Base-by-base conservation (phyloP, 2,329 filamentous ascomycete species). In the Waltergamsia citrina region DNA sequence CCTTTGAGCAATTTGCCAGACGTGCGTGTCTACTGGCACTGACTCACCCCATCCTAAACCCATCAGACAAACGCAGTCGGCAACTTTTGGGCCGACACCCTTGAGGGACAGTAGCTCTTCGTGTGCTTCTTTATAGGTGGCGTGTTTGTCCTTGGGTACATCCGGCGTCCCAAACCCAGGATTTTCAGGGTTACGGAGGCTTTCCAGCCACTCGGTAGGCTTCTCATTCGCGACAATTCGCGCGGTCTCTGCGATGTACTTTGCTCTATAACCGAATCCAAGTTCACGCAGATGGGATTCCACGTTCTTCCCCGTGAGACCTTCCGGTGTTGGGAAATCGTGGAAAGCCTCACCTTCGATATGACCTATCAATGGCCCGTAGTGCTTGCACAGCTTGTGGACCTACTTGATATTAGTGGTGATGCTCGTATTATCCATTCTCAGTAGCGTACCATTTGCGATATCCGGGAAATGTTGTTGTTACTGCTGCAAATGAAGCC, bases 401-500 rank as follows among this genome's bases (percentile, higher is more conserved):
- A 90, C 74, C 75, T 80, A 36, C 7, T n/a, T n/a, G n/a, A n/a
- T n/a, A n/a, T n/a, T n/a, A n/a, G n/a, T n/a, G n/a, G n/a, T 20
- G 19, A 17, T 32, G n/a, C n/a, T n/a, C n/a, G n/a, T n/a, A 15
- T 15, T 12, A 12, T n/a, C 9, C 29, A 15, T 18, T 7, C 29
- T 8, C 12, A 7, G 12, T 27, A 27, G 9, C 51, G 42, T 48
- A 83, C 87, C 92, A 98, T 98, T 58, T 93, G 85, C 5, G 85
- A 90, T 53, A 98, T 98, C 25, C 92, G 77, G 3, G 80, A 73
- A 40, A 98, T 98, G 53, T 98, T 95, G 62, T 98, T 98, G 60
- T 98, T 98, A 59, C 87, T 94, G 59, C 88, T 95, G 68, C 92
- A 98, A 43, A 98, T 98, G 58, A 98, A 98, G 37, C 83, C 81